These are phyloP conservation scores for Vitis hybrid DNA, from an alignment of 177 flowering plant genomes.

Conservation along the genomic window DNA sequence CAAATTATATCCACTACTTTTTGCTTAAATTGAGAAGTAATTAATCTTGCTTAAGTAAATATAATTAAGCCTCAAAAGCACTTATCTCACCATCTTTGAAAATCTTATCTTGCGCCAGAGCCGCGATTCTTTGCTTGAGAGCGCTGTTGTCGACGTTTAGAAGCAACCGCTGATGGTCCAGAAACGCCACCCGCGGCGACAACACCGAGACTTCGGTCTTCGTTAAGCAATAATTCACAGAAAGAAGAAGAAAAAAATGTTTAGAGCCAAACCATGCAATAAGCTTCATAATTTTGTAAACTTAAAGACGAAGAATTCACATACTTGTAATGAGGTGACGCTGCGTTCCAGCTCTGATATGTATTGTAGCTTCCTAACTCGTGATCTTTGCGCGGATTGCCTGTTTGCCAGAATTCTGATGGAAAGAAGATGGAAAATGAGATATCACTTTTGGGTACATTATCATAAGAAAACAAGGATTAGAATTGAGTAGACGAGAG, in stretches of 20 bases:
- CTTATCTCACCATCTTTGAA: conserved; percentile 76
- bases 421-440: not conserved
- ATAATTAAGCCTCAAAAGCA: too few species aligned
- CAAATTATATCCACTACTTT: too few species aligned
- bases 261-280: too few species aligned
- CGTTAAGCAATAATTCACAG: not conserved
- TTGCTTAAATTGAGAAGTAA: too few species aligned
- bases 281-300: too few species aligned
- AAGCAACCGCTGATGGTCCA: conserved; percentile 83
- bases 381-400: conserved; percentile 92
- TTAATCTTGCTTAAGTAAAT: too few species aligned
- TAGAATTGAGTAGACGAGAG: too few species aligned
- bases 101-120: conserved; percentile 86
- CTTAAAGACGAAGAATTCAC: not conserved
- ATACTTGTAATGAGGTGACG: conserved; percentile 80
- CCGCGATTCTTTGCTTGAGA: conserved; percentile 90
- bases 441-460: too few species aligned
- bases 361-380: conserved; percentile 94
- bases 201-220: conserved; percentile 86
- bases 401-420: conserved; percentile 86
- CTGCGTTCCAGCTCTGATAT: conserved; percentile 94
- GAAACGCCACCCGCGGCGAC: conserved; percentile 84
- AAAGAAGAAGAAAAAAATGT: too few species aligned
- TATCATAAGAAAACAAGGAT: too few species aligned
- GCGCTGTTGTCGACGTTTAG: conserved; percentile 88